These are phyloP conservation scores for Craterostigma plantagineum DNA, from an alignment of 257 asterid species.

Conservation along the genomic window DNA sequence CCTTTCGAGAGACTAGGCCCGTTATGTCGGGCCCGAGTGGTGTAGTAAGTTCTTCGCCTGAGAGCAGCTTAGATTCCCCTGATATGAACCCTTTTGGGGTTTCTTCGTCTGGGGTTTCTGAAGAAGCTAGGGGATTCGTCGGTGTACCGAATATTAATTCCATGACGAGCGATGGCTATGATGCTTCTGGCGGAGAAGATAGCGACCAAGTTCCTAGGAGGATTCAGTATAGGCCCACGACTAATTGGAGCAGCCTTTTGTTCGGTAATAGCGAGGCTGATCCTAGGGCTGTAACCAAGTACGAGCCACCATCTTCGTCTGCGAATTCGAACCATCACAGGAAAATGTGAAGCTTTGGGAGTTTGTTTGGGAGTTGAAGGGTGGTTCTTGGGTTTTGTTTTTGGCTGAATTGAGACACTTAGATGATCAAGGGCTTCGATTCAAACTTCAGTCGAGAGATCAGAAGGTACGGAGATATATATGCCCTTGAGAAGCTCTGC, in stretches of 20 bases:
- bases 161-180: slow-evolving; percentile 78
- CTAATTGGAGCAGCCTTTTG: slow-evolving; percentile 56
- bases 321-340: slow-evolving; percentile 24
- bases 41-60: slow-evolving; percentile 55
- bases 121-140: slow-evolving; percentile 32
- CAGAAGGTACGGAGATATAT: too few relatives aligned
- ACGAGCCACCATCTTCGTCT: slow-evolving; percentile 40
- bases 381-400: too few relatives aligned
- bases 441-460: too few relatives aligned
- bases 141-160: slow-evolving; percentile 21
- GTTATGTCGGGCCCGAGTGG: slow-evolving; percentile 17
- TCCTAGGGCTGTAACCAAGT: too few relatives aligned
- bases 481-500: too few relatives aligned
- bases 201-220: slow-evolving; percentile 73
- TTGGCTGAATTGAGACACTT: too few relatives aligned
- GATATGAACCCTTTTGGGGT: slow-evolving; percentile 56
- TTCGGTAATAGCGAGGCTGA: too few relatives aligned
- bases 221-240: slow-evolving; percentile 23
- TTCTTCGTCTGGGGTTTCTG: slow-evolving; percentile 34
- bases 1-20: slow-evolving; percentile 20
- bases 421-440: too few relatives aligned
- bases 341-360: neutral
- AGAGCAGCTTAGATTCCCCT: slow-evolving; percentile 83
- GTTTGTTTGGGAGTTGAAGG: too few relatives aligned
- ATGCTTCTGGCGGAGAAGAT: slow-evolving; percentile 98